Percentiles rank a stretch among this genome's conserved stretches.
These are phyloP conservation scores for Coemansia sp. DNA, from an alignment of 192 early-diverging fungal genomes.

Conservation along the genomic window DNA sequence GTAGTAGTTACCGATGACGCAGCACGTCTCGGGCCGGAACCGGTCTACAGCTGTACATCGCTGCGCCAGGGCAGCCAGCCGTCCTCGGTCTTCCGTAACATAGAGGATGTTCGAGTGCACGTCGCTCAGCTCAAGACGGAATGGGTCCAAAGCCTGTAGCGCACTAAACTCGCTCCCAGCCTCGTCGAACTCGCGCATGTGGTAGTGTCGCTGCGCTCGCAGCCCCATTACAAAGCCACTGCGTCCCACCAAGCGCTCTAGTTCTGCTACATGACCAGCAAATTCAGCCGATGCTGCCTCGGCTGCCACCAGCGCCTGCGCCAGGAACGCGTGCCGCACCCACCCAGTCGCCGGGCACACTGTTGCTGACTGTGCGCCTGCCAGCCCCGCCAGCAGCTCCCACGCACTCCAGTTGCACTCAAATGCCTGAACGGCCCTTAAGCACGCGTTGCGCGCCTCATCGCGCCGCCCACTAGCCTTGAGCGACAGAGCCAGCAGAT, in stretches of 20 bases:
- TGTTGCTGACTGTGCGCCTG: not conserved
- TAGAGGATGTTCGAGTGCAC: conserved; percentile 88
- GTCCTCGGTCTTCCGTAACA: conserved; percentile 68
- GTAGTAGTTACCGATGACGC: conserved; percentile 89
- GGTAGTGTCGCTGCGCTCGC: conserved; percentile 65
- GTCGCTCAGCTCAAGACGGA: conserved; percentile 80
- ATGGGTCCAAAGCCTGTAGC: conserved; percentile 73
- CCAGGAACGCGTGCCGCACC: conserved; percentile 59
- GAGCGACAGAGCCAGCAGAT: conserved; percentile 39
- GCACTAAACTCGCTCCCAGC: conserved; percentile 71
- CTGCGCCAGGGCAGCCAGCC: conserved; percentile 80
- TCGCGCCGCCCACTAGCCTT: conserved; percentile 28
- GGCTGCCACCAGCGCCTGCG: conserved; percentile 61
- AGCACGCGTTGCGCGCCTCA: conserved; percentile 59
- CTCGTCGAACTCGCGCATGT: conserved; percentile 71
- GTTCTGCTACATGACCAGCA: conserved; percentile 30
- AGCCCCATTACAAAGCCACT: conserved; percentile 70
- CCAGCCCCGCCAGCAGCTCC: conserved; percentile 64
- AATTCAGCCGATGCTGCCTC: conserved; percentile 30
- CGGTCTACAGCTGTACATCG: conserved; percentile 70
- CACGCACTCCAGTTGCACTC: conserved; percentile 94
- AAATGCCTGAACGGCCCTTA: conserved; percentile 70
- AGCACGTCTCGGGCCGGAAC: conserved; percentile 88
- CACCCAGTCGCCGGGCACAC: conserved; percentile 17
- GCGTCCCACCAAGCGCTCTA: conserved; percentile 59